Evolutionary conservation across 148 eudicot species (phyloP).

Genomic region (Vaccinium myrtillus): DNA sequence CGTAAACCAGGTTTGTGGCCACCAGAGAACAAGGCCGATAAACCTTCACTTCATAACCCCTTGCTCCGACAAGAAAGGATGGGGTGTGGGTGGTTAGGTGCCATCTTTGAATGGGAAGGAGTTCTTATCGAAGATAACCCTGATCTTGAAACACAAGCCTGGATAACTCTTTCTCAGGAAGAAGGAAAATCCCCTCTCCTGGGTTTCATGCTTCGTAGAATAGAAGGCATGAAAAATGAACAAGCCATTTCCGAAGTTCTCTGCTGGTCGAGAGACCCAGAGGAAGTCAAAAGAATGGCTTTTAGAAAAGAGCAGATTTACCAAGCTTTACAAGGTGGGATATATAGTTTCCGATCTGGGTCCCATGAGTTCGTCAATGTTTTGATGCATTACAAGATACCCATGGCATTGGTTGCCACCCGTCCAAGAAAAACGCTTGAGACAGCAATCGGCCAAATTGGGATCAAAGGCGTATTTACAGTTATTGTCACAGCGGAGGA

Average conservation of each 20-base stretch:
- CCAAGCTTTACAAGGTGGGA: constrained; percentile 72
- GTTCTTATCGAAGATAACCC: constrained; percentile 84
- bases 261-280: constrained; percentile 90
- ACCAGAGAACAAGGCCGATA: constrained; percentile 77
- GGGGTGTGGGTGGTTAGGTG: constrained; percentile 97
- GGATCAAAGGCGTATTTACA: constrained; percentile 71
- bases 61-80: constrained; percentile 82
- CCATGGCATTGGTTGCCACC: constrained; percentile 94
- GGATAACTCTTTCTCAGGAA: constrained; percentile 78
- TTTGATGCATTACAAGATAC: constrained; percentile 60
- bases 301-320: constrained; percentile 76
- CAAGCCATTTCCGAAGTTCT: constrained; percentile 92
- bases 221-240: constrained; percentile 96
- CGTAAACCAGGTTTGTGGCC: constrained; percentile 74
- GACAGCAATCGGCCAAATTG: constrained; percentile 62
- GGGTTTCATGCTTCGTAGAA: constrained; percentile 51
- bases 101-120: constrained; percentile 98
- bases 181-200: constrained; percentile 85
- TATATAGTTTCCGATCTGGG: constrained; percentile 73
- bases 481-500: constrained; percentile 90
- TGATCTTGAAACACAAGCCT: constrained; percentile 81
- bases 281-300: constrained; percentile 58
- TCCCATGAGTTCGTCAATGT: constrained; percentile 72
- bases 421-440: constrained; percentile 73
- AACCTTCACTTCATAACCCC: constrained; percentile 69